These are phyloP conservation scores for Francoa sonchifolia DNA, from an alignment of 441 rosid species.

Conservation along the genomic window DNA sequence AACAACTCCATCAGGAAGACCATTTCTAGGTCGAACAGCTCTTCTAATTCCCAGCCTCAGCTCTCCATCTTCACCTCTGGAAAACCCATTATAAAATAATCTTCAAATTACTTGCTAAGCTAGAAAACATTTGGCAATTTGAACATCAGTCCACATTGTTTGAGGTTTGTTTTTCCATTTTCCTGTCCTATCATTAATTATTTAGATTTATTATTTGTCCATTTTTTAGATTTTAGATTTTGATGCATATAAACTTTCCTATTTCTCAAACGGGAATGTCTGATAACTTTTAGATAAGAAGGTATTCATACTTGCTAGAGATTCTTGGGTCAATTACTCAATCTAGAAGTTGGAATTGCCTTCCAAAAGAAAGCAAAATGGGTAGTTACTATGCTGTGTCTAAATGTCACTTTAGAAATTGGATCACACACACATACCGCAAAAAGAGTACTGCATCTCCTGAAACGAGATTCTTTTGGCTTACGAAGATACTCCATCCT, in stretches of 20 bases:
- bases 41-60: slow-evolving; percentile 81
- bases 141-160: not conserved
- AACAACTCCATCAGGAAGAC: slow-evolving; percentile 54
- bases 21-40: slow-evolving; percentile 53
- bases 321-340: slow-evolving; percentile 3
- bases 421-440: slow-evolving; percentile 32
- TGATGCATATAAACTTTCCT: no score
- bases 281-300: no score
- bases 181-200: no score
- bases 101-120: not conserved
- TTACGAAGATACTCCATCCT: slow-evolving; percentile 91
- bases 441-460: slow-evolving; percentile 90
- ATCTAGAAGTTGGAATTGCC: not conserved
- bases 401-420: not conserved
- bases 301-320: no score
- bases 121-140: not conserved
- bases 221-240: no score
- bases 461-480: slow-evolving; percentile 80
- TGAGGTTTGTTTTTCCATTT: not conserved
- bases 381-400: not conserved
- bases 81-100: slow-evolving; percentile 8
- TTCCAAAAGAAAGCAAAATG: not conserved
- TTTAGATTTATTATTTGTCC: no score
- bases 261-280: no score
- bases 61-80: slow-evolving; percentile 70